Base-by-base conservation (phyloP, 1,284 basidiomycete species). In the Trametes sp. region DNA sequence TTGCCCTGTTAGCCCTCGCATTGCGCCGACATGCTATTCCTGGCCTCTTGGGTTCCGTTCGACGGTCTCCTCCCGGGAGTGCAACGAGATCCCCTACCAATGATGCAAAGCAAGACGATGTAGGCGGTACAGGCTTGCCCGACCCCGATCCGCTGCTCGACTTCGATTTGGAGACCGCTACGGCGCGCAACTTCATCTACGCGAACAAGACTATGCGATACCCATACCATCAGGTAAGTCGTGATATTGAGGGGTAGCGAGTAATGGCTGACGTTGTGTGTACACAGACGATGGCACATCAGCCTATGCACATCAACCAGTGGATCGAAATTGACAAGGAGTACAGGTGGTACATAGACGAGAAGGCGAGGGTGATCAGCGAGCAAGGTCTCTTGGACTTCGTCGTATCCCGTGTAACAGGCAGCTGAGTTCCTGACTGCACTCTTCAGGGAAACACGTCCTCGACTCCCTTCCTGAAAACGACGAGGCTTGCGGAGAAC, bases 241-340 rank as follows among this genome's bases (percentile, higher is more conserved):
- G 28, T 13, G n/a, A 24, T 14, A 16, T 4, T 13, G 42, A 21
- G 24, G 3, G 19, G 19, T 23, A 23, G 16, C 36, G 16, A 21
- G 11, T 13, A 26, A 31, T 19, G 3, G 21, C 9, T 46, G n/a
- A 35, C 7, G 4, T 2, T 11, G 7, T 21, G 16, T 53, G 10
- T 11, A 35, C 33, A 10, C 57, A 76, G 74, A 77, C 76, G 10
- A 77, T 77, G 76, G 70, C 77, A 2, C 79, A 81, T 55, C 79
- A 79, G 64, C 76, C 78, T 0, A 79, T 81, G 76, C 70, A 77
- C 26, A 68, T 73, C 36, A 77, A 80, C 53, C 66, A 81, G 62
- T 81, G 80, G 80, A 80, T 81, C 28, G 80, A 81, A 67, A 76
- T 80, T 26, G 78, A 80, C 69, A 74, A 74, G 51, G 73, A 78